Base-by-base conservation (phyloP, 768 basidiomycete species). In the Sistotremastrum suecicum region DNA sequence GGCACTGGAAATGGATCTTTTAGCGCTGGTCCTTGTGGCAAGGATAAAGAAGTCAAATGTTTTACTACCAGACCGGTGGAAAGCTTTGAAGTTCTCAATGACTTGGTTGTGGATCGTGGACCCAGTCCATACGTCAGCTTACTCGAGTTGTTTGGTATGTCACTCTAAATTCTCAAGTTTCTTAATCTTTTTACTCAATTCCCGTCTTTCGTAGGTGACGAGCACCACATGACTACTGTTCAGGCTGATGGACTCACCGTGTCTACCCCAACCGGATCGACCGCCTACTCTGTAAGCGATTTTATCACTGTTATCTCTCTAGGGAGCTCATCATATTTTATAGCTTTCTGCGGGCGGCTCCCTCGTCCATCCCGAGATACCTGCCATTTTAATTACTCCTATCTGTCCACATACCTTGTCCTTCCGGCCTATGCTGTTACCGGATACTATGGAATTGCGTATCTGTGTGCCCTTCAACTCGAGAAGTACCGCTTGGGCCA, bases 381-480 rank as follows among this genome's bases (percentile, higher is more conserved):
- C 95, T 0, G 88, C 95, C 1, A 72, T 99, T 46, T 70, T 98
- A 49, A 94, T 99, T 55, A 92, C 92, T 1, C 95, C 95, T 4
- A 92, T 99, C 50, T 98, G 94, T 59, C 95, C 95, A 0, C 95
- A 99, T 60, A 99, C 95, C 0, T 74, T 99, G 9, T 97, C 92
- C 30, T 99, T 99, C 74, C 77, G 95, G 39, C 95, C 95, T 3
- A 98, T 99, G 92, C 76, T 99, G 5, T 69, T 99, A 28, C 95
- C 95, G 5, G 95, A 99, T 58, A 92, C 84, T 57, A 97, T 98
- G 90, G 94, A 98, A 57, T 71, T 99, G 36, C 80, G 95, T 3
- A 88, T 99, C 34, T 97, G 94, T 55, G 95, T 99, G n/a, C 95
- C 95, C 6, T 98, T 89, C 68, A 97, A 98, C 62, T 95, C 91